Evolutionary conservation across 73 alveolate species (phyloP).

Genomic region (Paramecium tetraurelia): DNA sequence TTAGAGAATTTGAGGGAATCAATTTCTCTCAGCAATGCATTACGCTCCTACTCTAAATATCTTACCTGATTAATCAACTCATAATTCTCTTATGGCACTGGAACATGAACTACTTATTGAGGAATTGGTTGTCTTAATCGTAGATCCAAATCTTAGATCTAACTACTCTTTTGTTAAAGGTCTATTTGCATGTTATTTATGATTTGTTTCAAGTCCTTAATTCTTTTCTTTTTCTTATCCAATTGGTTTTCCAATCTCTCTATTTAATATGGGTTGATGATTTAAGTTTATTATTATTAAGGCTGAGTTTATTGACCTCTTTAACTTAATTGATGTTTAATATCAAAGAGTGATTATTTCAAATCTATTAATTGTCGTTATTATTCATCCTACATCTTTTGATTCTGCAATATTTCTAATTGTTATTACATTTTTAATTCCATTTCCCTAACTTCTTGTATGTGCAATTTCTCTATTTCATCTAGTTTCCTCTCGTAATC

Average conservation of each 20-base stretch:
- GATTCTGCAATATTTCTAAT: neutral
- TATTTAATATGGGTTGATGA: neutral
- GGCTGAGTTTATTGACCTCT: neutral
- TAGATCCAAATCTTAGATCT: neutral
- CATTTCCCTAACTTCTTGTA: neutral
- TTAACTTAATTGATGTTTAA: neutral
- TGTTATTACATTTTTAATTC: neutral
- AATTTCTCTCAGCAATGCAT: neutral
- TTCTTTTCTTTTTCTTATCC: neutral
- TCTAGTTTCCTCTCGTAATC: neutral
- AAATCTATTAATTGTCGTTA: neutral
- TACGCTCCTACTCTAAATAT: neutral
- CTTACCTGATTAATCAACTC: neutral
- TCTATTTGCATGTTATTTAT: neutral
- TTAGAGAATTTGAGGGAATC: neutral
- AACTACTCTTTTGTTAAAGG: neutral
- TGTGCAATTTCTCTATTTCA: conserved; percentile 12
- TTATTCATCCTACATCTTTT: neutral
- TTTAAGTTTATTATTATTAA: neutral
- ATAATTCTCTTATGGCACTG: neutral
- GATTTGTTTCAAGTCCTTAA: neutral
- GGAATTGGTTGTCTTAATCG: neutral
- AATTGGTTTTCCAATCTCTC: conserved; percentile 18
- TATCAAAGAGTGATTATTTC: neutral
- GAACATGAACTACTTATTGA: neutral